These are phyloP conservation scores for Exsudoporus floridanus DNA, from an alignment of 1,284 basidiomycete species.

Conservation along the genomic window DNA sequence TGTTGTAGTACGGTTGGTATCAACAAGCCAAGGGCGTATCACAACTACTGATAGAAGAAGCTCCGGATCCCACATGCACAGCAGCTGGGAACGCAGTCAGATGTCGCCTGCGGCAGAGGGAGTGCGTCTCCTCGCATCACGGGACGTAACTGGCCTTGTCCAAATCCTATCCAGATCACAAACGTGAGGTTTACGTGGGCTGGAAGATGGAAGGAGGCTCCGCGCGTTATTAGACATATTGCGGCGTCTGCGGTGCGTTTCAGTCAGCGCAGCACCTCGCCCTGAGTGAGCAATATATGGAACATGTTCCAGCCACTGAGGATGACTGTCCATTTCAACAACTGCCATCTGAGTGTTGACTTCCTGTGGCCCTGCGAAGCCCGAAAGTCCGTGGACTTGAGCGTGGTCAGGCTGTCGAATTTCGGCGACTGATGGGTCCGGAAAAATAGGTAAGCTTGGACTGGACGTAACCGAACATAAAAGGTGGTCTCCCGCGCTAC, in stretches of 20 bases:
- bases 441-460: conserved; percentile 4
- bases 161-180: conserved; percentile 26
- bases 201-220: conserved; percentile 18
- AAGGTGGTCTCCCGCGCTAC: conserved; percentile 13
- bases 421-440: conserved; percentile 14
- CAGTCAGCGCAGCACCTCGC: not conserved
- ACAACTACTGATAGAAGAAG: conserved; percentile 11
- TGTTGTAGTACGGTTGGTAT: conserved; percentile 3
- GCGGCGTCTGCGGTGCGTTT: conserved; percentile 9
- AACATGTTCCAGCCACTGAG: conserved; percentile 7
- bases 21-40: not conserved
- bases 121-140: conserved; percentile 33
- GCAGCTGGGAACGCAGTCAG: conserved; percentile 15
- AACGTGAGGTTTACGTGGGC: conserved; percentile 20
- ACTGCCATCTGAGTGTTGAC: conserved; percentile 2
- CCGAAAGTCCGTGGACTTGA: conserved; percentile 29
- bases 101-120: conserved; percentile 36
- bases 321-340: conserved; percentile 9
- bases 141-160: conserved; percentile 23
- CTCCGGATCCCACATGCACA: conserved; percentile 12
- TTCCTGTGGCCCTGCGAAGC: conserved; percentile 24
- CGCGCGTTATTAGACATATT: conserved; percentile 13
- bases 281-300: conserved; percentile 3
- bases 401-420: conserved; percentile 3
- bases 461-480: conserved; percentile 3